Base-by-base conservation (phyloP, 2,329 filamentous ascomycete species). In the Orbilia javanica region DNA sequence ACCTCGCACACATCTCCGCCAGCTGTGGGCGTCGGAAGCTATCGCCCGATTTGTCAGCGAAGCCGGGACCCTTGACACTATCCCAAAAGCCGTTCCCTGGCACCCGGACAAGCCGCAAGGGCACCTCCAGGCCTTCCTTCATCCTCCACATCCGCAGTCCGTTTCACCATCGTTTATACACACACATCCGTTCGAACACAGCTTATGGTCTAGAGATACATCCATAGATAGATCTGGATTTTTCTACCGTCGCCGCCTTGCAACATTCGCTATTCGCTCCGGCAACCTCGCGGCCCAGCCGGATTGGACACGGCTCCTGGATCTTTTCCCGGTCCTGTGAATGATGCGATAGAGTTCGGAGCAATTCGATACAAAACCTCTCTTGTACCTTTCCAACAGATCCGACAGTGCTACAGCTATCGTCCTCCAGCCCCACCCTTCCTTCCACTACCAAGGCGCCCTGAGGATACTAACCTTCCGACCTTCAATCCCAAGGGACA, bases 31-130 rank as follows among this genome's bases (percentile, higher is more conserved):
- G 66, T n/a, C 34, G 46, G 36, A 48, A 36, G 27, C 39, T 15
- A 5, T 50, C 20, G 22, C 57, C 69, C 69, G 64, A 68, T 75
- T 75, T 75, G 71, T 69, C 71, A 74, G 70, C 70, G 48, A 27
- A 48, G 25, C 36, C n/a, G 8, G 60, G 60, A 62, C 34, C 64
- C 71, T 75, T 75, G 71, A 75, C 71, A 75, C 69, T 64, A 75
- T 69, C 52, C 57, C 18, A 39, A 31, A 29, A 50, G 27, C 52
- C 27, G 20, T 31, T 42, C 50, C 69, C 69, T 57, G 55, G 68
- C 31, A 50, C 29, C 20, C 52, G 42, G 2, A 39, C 62, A 11
- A 63, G 60, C 53, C 42, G 46, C 62, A 66, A 75, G 53, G 34
- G 44, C 46, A 46, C 15, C n/a, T 31, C 20, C 18, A 29, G 52